Base-by-base conservation (phyloP, 2,329 filamentous ascomycete genomes). In the Fusarium sublunatum region DNA sequence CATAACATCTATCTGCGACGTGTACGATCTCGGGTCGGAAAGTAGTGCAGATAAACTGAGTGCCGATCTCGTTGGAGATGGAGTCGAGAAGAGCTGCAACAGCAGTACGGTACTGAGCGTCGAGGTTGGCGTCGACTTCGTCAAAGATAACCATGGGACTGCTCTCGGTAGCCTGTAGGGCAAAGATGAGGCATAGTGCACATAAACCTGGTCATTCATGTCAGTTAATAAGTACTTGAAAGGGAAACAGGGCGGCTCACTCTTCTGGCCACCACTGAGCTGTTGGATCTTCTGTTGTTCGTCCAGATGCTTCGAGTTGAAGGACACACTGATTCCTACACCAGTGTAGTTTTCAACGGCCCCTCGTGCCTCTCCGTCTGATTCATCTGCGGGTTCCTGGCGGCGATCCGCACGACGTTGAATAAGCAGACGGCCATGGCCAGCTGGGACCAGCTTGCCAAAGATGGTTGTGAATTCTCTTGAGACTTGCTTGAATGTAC, bases 141-240 rank as follows among this genome's bases (percentile, higher is more conserved):
- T 99, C 95, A 70, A 99, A 99, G 72, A 99, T 93, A 75, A 99
- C 97, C 83, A 99, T 98, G 2, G 95, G 95, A 40, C 94, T 96
- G 9, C 94, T 95, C 75, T 99, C 95, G 58, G 94, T 97, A 69
- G 93, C 92, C 78, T 99, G 95, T 68, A 99, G 96, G n/a, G 95
- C 95, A 75, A 99, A 99, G 68, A 99, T 96, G 47, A 99, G 87
- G 40, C 95, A 96, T n/a, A 99, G 86, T 9, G 95, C 95, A 77
- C 94, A 98, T 61, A 98, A 83, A 86, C 92, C 91, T 93, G 63
- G 7, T 46, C 41, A 28, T 61, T 46, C 41, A 28, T 61, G 40
- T 58, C 47, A 61, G 52, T 45, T 32, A 19, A 11, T 19, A 7
- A 5, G 28, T 24, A 39, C n/a, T 35, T 31, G 29, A 13, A 15